Evolutionary conservation across 1,284 basidiomycete genomes (phyloP).

Genomic region (Trichosporon asahii): DNA sequence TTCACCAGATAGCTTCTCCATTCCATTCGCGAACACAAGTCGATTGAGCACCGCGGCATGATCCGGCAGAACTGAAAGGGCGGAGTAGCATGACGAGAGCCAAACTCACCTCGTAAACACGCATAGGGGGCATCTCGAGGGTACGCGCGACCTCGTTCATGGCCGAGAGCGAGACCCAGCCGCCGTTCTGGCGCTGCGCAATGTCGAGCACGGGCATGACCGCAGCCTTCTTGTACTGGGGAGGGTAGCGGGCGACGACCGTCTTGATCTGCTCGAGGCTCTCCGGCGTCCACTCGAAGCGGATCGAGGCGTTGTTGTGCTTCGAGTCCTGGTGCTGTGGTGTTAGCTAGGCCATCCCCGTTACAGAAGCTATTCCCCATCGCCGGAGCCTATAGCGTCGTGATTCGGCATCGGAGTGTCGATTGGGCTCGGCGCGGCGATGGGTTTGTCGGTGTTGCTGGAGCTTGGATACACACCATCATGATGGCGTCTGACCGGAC

Average conservation of each 20-base stretch:
- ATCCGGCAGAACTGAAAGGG: background rate
- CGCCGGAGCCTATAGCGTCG: too few relatives aligned
- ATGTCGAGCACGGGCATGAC: constrained; percentile 95
- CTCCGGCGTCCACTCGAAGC: constrained; percentile 78
- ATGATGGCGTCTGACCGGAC: constrained; percentile 62
- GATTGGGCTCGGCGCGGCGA: background rate
- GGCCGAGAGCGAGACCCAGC: constrained; percentile 97
- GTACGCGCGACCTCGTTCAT: constrained; percentile 97
- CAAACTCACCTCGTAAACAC: constrained; percentile 80
- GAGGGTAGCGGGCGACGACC: constrained; percentile 88
- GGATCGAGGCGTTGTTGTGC: constrained; percentile 90
- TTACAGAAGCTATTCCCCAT: background rate
- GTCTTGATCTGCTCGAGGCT: constrained; percentile 81
- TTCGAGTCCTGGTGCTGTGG: constrained; percentile 86
- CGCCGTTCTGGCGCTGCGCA: constrained; percentile 94
- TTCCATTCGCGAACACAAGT: too few relatives aligned
- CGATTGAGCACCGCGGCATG: background rate
- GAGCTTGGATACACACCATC: constrained; percentile 54
- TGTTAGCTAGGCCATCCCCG: constrained; percentile 7
- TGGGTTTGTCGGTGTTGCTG: background rate
- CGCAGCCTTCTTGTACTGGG: constrained; percentile 97
- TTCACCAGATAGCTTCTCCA: background rate
- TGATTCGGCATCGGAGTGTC: background rate
- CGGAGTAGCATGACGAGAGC: background rate
- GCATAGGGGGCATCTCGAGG: constrained; percentile 94